phyloP scores from a whole-genome alignment of 208 protist species.

The Leishmania martiniquensis region DNA sequence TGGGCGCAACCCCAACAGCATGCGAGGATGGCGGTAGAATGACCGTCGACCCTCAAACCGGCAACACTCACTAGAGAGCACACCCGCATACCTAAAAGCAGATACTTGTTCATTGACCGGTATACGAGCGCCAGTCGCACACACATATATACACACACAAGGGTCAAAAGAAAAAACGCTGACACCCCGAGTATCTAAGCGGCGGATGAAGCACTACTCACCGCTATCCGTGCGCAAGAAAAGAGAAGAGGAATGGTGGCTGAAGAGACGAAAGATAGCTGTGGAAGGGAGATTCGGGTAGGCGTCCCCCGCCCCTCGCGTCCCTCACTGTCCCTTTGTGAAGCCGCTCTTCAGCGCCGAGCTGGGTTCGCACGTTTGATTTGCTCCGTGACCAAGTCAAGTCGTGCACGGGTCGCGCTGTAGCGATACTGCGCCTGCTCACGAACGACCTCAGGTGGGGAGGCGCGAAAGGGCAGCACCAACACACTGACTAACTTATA shows the following conservation, averaged over 20 bases:
- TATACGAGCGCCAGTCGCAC: neutral
- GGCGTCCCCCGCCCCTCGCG: neutral
- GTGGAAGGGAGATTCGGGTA: neutral
- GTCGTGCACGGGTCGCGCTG: conserved; percentile 84
- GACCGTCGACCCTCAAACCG: neutral
- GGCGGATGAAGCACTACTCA: neutral
- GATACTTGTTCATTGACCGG: neutral
- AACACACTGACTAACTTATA: conserved; percentile 96
- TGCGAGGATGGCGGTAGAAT: neutral
- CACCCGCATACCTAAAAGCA: neutral
- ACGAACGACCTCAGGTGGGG: conserved; percentile 86
- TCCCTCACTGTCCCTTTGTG: neutral
- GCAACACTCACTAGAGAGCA: neutral
- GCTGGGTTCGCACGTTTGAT: conserved; percentile 83
- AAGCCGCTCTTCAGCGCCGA: conserved; percentile 22
- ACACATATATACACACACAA: neutral
- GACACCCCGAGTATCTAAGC: conserved; percentile 1
- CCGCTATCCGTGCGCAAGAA: neutral
- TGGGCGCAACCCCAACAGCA: neutral
- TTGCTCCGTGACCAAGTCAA: conserved; percentile 89
- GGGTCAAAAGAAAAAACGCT: neutral
- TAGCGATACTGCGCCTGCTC: conserved; percentile 94
- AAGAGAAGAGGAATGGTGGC: neutral
- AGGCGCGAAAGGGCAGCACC: conserved; percentile 86
- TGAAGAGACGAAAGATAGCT: neutral